A percentile compares a stretch with the other conserved stretches of the same genome.
Conservation (phyloP, 805 yeast species). For the Teunomyces stri region DNA sequence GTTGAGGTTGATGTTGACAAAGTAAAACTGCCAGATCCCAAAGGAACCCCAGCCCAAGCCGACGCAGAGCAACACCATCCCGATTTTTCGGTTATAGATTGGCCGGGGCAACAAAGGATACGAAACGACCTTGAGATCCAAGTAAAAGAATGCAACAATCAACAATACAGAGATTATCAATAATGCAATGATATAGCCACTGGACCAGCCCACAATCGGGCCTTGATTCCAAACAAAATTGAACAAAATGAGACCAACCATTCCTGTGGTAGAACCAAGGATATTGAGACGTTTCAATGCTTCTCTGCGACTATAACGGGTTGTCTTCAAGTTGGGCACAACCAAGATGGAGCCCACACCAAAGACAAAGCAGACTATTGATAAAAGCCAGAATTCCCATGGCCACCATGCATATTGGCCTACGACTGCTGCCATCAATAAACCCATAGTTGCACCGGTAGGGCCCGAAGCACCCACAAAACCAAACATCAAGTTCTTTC, state of each 20-base stretch:
- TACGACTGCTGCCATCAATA: slow-evolving; percentile 48
- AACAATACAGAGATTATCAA: slow-evolving; percentile 50
- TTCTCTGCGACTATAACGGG: slow-evolving; percentile 10
- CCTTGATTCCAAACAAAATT: slow-evolving; percentile 77
- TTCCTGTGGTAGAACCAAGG: slow-evolving; percentile 54
- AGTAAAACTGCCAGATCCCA: slow-evolving; percentile 71
- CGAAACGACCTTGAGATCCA: slow-evolving; percentile 45
- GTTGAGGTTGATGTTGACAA: slow-evolving; percentile 50
- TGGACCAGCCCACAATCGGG: slow-evolving; percentile 66
- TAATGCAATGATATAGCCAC: slow-evolving; percentile 55
- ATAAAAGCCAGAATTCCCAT: slow-evolving; percentile 54
- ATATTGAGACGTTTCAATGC: slow-evolving; percentile 16
- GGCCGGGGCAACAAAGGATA: slow-evolving; percentile 56
- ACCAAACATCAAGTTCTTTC: slow-evolving; percentile 56
- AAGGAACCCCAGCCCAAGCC: slow-evolving; percentile 76
- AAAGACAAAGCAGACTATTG: slow-evolving; percentile 35
- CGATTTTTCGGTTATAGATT: slow-evolving; percentile 44
- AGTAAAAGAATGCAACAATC: slow-evolving; percentile 40
- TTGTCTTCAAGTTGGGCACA: slow-evolving; percentile 18
- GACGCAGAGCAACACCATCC: slow-evolving; percentile 49
- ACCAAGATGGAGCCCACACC: slow-evolving; percentile 31
- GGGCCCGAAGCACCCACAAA: slow-evolving; percentile 62
- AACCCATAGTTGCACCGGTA: slow-evolving; percentile 56
- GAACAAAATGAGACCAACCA: slow-evolving; percentile 58
- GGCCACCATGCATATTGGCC: slow-evolving; percentile 55